phyloP scores from a whole-genome alignment of 1,284 basidiomycete genomes.

The Phellopilus nigrolimitatus region DNA sequence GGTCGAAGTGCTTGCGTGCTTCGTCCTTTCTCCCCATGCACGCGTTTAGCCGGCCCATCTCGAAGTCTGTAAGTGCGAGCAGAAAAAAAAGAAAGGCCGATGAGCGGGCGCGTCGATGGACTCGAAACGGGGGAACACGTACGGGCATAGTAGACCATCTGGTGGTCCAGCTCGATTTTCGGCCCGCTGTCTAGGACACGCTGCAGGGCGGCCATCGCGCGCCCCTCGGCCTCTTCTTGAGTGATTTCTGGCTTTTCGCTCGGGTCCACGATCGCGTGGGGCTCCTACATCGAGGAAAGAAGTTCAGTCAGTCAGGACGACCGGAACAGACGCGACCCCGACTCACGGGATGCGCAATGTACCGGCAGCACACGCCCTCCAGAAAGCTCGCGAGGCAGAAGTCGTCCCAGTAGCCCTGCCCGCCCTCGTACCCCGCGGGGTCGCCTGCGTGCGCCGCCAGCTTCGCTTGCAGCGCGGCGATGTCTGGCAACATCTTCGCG shows the following conservation, averaged over 20 bases:
- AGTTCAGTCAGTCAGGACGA: conserved; percentile 29
- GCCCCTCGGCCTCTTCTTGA: conserved; percentile 40
- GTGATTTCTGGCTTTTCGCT: conserved; percentile 33
- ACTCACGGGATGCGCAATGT: conserved; percentile 76
- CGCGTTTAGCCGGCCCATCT: no score
- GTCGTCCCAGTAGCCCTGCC: no score
- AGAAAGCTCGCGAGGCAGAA: no score
- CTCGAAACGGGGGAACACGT: conserved; percentile 8
- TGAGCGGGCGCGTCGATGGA: no score
- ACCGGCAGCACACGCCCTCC: no score
- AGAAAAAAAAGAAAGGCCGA: conserved; percentile 5
- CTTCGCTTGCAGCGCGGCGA: conserved; percentile 39
- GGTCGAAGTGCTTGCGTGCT: no score
- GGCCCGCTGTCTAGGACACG: no score
- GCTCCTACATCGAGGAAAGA: conserved; percentile 39
- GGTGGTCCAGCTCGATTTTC: conserved; percentile 40
- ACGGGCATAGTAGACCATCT: conserved; percentile 36
- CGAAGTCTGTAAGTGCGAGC: background rate
- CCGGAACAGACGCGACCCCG: conserved; percentile 16
- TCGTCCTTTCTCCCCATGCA: no score
- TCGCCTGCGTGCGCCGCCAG: no score
- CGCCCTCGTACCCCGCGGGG: no score
- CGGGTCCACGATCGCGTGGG: conserved; percentile 45
- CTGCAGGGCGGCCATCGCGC: no score
- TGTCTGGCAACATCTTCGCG: conserved; percentile 53